A percentile compares a stretch with the other conserved stretches of the same genome.
Conservation (phyloP, 371 early-diverging fungal genomes). For the Mucor saturninus region DNA sequence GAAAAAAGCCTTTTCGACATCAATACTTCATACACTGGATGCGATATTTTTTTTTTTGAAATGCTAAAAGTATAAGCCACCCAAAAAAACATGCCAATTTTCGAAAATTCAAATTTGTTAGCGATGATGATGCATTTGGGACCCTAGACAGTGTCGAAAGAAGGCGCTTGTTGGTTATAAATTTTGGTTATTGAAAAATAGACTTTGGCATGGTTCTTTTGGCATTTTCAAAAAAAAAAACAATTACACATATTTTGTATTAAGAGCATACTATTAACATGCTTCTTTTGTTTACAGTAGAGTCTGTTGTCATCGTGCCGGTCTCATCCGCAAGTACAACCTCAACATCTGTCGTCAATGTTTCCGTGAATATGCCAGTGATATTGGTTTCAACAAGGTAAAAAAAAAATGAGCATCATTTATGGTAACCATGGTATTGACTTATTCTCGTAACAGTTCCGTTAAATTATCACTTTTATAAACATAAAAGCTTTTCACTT, state of each 20-base stretch:
- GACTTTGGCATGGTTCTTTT: not conserved
- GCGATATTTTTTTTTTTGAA: constrained; percentile 1
- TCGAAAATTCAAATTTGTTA: not conserved
- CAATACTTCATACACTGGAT: not conserved
- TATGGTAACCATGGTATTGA: not conserved
- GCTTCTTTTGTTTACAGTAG: constrained; percentile 66
- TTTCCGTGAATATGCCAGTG: constrained; percentile 99
- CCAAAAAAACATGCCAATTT: constrained; percentile 4
- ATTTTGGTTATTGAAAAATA: not conserved
- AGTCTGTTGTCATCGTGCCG: constrained; percentile 98
- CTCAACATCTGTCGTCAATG: constrained; percentile 99
- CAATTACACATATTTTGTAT: not conserved
- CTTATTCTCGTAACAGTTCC: constrained; percentile 1
- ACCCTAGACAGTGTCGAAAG: not conserved
- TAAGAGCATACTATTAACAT: not conserved
- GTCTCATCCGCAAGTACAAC: constrained; percentile 99
- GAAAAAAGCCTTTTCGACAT: too few relatives aligned
- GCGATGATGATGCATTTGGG: not conserved
- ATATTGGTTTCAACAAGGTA: constrained; percentile 84
- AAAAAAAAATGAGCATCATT: not conserved
- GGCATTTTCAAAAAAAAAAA: constrained; percentile 2
- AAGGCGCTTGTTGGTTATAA: not conserved
- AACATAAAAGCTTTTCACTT: not conserved
- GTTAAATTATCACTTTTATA: constrained; percentile 10
- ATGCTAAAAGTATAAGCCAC: constrained; percentile 22